Conservation (phyloP, 345 rosid species). For the Litchi chinensis region DNA sequence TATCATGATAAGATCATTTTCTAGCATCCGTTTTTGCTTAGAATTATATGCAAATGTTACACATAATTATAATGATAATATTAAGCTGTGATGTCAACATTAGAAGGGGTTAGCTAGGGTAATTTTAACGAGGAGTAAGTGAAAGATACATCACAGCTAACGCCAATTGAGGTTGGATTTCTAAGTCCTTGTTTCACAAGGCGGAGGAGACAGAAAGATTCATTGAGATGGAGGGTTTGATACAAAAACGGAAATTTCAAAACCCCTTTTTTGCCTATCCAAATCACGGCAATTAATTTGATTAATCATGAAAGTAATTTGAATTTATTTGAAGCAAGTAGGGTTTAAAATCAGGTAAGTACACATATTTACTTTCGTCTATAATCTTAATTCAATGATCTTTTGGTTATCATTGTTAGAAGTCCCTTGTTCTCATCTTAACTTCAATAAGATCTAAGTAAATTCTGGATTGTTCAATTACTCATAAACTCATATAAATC, state of each 20-base stretch:
- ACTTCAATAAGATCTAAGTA: too few relatives aligned
- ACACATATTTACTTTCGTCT: neutral
- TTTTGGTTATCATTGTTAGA: too few relatives aligned
- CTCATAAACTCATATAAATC: too few relatives aligned
- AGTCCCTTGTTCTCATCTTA: too few relatives aligned
- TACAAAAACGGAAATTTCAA: constrained; percentile 4
- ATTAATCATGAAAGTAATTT: constrained; percentile 3
- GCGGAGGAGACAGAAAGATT: constrained; percentile 23
- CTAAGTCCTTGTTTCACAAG: constrained; percentile 32
- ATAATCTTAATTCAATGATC: too few relatives aligned
- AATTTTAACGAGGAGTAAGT: neutral
- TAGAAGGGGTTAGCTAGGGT: constrained; percentile 17
- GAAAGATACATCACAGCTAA: constrained; percentile 36
- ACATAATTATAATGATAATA: neutral
- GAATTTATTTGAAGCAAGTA: neutral
- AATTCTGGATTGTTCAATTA: too few relatives aligned
- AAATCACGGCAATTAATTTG: neutral
- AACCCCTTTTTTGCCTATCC: neutral
- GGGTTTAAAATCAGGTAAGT: neutral
- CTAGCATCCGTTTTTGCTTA: neutral
- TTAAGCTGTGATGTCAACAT: constrained; percentile 33
- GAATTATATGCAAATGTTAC: neutral
- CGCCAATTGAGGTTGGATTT: constrained; percentile 14
- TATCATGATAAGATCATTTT: neutral
- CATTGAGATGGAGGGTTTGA: constrained; percentile 13